Evolutionary conservation across 768 basidiomycete genomes (phyloP).

Genomic region (Boletus sensibilis): DNA sequence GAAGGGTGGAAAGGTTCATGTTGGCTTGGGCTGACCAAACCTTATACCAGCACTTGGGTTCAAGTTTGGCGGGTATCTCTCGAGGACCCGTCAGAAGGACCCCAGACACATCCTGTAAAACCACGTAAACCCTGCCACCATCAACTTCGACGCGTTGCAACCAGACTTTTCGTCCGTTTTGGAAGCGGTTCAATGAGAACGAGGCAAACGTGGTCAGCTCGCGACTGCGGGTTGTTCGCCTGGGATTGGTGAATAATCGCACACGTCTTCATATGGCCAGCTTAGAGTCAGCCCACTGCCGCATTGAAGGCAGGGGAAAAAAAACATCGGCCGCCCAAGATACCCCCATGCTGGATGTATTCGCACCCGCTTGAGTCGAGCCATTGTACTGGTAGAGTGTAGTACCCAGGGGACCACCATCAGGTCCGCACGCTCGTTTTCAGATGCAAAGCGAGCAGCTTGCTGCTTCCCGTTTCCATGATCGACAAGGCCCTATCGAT

Average conservation of each 20-base stretch:
- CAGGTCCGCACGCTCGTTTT: background rate
- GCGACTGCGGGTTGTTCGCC: background rate
- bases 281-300: slow-evolving; percentile 7
- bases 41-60: slow-evolving; percentile 48
- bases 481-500: background rate
- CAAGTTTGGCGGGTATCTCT: slow-evolving; percentile 23
- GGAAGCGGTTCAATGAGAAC: background rate
- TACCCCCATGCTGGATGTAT: background rate
- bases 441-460: background rate
- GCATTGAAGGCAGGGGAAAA: background rate
- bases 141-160: background rate
- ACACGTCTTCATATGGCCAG: slow-evolving; percentile 7
- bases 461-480: slow-evolving; percentile 3
- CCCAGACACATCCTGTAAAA: slow-evolving; percentile 27
- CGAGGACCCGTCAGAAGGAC: slow-evolving; percentile 25
- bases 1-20: slow-evolving; percentile 49
- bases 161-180: slow-evolving; percentile 1
- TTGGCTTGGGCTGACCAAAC: slow-evolving; percentile 52
- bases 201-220: slow-evolving; percentile 8
- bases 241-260: background rate
- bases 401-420: slow-evolving; percentile 21
- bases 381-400: background rate
- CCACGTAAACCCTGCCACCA: slow-evolving; percentile 17
- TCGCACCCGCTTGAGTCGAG: background rate
- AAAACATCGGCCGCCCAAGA: slow-evolving; percentile 4